Evolutionary conservation across 2,329 filamentous ascomycete species (phyloP).

Genomic region (Sphaerulina vaccinii): DNA sequence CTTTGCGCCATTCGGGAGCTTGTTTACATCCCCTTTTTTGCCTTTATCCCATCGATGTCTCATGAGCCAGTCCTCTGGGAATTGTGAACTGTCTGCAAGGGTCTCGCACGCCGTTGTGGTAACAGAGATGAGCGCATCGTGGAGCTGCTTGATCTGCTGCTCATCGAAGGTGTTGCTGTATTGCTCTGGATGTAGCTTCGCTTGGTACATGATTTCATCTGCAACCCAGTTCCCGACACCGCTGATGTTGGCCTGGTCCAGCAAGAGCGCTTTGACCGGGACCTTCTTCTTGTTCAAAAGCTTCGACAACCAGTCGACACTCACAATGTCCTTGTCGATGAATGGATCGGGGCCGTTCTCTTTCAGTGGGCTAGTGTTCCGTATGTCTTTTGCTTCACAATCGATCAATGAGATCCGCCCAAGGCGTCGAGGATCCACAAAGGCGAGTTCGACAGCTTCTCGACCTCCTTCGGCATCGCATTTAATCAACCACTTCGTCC

Average conservation of each 20-base stretch:
- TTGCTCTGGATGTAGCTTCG: constrained; percentile 86
- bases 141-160: constrained; percentile 67
- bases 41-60: constrained; percentile 72
- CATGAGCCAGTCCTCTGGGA: constrained; percentile 74
- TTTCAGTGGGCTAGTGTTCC: constrained; percentile 72
- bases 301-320: constrained; percentile 68
- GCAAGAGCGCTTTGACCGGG: constrained; percentile 81
- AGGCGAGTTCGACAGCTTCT: constrained; percentile 66
- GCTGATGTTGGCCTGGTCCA: constrained; percentile 85
- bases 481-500: constrained; percentile 80
- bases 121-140: constrained; percentile 72
- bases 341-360: constrained; percentile 95
- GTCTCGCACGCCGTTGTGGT: constrained; percentile 76
- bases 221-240: constrained; percentile 98
- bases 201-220: constrained; percentile 90
- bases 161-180: constrained; percentile 80
- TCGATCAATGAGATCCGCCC: constrained; percentile 78
- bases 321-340: constrained; percentile 73
- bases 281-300: constrained; percentile 75
- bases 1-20: constrained; percentile 78
- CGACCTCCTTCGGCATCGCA: constrained; percentile 41
- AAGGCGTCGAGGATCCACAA: constrained; percentile 79
- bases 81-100: constrained; percentile 77
- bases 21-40: constrained; percentile 66
- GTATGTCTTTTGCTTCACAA: constrained; percentile 72